These are phyloP conservation scores for Macrocystidia cucumis DNA, from an alignment of 1,284 basidiomycete genomes.

Conservation along the genomic window DNA sequence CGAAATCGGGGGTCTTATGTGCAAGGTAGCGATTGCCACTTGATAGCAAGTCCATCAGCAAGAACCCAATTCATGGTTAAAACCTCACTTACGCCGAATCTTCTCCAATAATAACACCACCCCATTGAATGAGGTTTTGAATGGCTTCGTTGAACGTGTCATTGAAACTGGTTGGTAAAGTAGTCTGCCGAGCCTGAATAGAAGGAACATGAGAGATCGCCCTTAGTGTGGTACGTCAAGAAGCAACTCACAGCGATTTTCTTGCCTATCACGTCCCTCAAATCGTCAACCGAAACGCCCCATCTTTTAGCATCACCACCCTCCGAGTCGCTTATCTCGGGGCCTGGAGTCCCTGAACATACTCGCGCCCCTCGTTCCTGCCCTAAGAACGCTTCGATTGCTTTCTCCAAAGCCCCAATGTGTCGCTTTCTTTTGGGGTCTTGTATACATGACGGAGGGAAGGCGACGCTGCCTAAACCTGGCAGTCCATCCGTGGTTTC, in stretches of 20 bases:
- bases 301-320: conserved; percentile 69
- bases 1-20: conserved; percentile 66
- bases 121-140: conserved; percentile 74
- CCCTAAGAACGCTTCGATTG: conserved; percentile 64
- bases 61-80: conserved; percentile 11
- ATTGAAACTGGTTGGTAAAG: conserved; percentile 49
- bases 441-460: conserved; percentile 76
- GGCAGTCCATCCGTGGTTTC: conserved; percentile 65
- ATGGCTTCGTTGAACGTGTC: conserved; percentile 78
- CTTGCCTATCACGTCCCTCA: conserved; percentile 47
- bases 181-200: conserved; percentile 28
- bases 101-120: conserved; percentile 69
- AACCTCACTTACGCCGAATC: conserved; percentile 55
- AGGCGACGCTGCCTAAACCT: conserved; percentile 67
- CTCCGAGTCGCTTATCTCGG: conserved; percentile 25
- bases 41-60: conserved; percentile 8
- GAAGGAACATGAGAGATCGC: conserved; percentile 1
- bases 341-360: conserved; percentile 49
- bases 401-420: conserved; percentile 73
- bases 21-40: conserved; percentile 76
- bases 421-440: conserved; percentile 77
- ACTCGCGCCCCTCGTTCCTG: conserved; percentile 63
- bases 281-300: conserved; percentile 55
- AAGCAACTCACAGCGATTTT: conserved; percentile 43
- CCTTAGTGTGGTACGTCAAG: background rate